phyloP scores from a whole-genome alignment of 73 alveolate species.

The Stentor coeruleus region DNA sequence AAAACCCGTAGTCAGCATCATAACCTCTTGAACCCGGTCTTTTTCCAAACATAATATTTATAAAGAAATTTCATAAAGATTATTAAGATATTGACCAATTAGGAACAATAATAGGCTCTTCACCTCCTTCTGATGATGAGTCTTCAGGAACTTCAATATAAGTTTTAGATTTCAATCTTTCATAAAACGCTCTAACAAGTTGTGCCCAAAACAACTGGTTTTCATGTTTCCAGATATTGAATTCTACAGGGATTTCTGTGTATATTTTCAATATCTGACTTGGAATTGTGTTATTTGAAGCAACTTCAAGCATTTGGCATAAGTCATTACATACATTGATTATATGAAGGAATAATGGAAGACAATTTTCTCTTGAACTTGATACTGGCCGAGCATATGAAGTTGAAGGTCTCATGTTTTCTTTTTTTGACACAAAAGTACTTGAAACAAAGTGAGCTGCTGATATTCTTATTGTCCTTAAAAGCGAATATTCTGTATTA shows the following conservation, averaged over 20 bases:
- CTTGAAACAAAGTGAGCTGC: not conserved
- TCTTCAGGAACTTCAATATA: not conserved
- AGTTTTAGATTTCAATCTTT: slow-evolving; percentile 7
- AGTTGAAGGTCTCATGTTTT: slow-evolving; percentile 15
- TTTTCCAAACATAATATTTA: no score
- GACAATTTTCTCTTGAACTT: not conserved
- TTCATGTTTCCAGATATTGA: not conserved
- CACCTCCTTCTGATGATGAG: not conserved
- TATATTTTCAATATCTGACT: not conserved
- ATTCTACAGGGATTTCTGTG: slow-evolving; percentile 3
- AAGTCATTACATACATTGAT: not conserved
- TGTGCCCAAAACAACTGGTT: slow-evolving; percentile 3
- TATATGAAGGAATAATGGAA: not conserved
- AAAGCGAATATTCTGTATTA: not conserved
- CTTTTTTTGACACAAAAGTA: not conserved
- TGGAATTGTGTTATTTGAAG: not conserved
- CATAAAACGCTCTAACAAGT: not conserved
- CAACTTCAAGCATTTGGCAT: not conserved
- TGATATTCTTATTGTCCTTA: not conserved
- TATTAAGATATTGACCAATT: no score
- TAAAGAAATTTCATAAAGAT: no score
- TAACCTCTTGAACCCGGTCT: no score
- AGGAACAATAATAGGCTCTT: not conserved
- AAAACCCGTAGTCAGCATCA: no score
- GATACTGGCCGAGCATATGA: not conserved